A percentile compares a stretch with the other conserved stretches of the same genome.
These are phyloP conservation scores for Solanum gandarillasii DNA, from an alignment of 257 asterid species.

Conservation along the genomic window DNA sequence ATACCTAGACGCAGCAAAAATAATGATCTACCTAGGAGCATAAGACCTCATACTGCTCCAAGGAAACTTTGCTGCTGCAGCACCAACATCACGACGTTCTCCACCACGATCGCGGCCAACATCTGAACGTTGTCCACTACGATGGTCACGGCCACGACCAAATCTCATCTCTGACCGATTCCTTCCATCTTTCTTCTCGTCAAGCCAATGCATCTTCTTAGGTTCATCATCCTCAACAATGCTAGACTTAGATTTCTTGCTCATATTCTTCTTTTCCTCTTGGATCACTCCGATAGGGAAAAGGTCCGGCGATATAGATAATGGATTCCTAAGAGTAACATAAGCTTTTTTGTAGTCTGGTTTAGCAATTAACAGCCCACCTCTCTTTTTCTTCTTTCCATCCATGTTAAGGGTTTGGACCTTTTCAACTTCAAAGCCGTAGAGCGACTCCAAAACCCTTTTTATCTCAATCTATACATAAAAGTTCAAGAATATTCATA, in stretches of 20 bases:
- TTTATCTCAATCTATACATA: slow-evolving; percentile 61
- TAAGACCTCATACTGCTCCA: slow-evolving; percentile 78
- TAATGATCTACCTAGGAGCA: slow-evolving; percentile 18
- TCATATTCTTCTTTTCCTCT: slow-evolving; percentile 44
- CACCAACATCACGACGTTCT: neutral
- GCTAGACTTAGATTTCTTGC: slow-evolving; percentile 55
- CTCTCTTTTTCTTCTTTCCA: slow-evolving; percentile 87
- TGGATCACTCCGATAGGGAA: slow-evolving; percentile 61
- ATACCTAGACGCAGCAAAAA: neutral
- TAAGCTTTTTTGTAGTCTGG: slow-evolving; percentile 91
- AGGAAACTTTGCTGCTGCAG: slow-evolving; percentile 49
- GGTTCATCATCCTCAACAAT: slow-evolving; percentile 70
- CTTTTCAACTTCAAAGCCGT: slow-evolving; percentile 88
- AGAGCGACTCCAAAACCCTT: slow-evolving; percentile 82
- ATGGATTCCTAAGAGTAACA: slow-evolving; percentile 59
- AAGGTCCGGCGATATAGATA: slow-evolving; percentile 59
- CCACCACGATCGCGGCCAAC: neutral
- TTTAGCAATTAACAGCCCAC: slow-evolving; percentile 59
- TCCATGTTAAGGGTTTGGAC: slow-evolving; percentile 88
- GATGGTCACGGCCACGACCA: slow-evolving; percentile 2
- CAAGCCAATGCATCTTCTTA: slow-evolving; percentile 85
- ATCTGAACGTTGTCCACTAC: neutral
- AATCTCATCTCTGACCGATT: slow-evolving; percentile 9
- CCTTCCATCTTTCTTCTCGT: slow-evolving; percentile 35
- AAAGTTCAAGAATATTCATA: neutral